Evolutionary conservation across 2,329 filamentous ascomycete genomes (phyloP).

Genomic region (Colletotrichum sp.): DNA sequence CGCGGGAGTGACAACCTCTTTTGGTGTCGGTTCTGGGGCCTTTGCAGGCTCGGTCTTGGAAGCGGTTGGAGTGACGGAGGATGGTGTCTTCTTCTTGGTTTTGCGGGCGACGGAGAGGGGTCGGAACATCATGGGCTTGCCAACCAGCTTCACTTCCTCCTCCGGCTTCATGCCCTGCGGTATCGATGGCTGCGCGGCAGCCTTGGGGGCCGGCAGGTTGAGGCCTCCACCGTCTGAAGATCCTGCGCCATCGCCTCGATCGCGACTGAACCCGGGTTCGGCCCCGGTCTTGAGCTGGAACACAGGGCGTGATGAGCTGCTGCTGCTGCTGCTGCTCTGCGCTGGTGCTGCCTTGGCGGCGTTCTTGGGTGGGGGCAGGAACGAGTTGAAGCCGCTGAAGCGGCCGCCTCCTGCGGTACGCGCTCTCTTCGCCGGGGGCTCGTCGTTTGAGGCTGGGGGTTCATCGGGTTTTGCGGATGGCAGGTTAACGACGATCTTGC

Average conservation of each 20-base stretch:
- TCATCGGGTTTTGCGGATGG: conserved; percentile 53
- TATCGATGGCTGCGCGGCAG: conserved; percentile 50
- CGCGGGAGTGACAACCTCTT: conserved; percentile 21
- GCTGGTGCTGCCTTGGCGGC: conserved; percentile 39
- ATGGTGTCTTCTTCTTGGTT: conserved; percentile 66
- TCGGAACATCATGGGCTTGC: conserved; percentile 86
- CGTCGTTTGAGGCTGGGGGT: conserved; percentile 41
- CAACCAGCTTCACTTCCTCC: conserved; percentile 72
- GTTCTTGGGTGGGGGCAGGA: conserved; percentile 84
- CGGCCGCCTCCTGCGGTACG: conserved; percentile 59
- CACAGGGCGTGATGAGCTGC: conserved; percentile 12
- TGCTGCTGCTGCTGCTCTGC: conserved; percentile 31
- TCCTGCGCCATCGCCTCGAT: conserved; percentile 58
- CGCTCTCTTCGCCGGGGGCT: conserved; percentile 74
- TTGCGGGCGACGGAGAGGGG: conserved; percentile 85
- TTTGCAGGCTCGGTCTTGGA: conserved; percentile 11
- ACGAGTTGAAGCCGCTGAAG: conserved; percentile 84
- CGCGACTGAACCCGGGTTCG: conserved; percentile 79
- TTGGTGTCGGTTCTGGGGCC: not conserved
- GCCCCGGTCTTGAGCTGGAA: conserved; percentile 83
- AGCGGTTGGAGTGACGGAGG: conserved; percentile 21
- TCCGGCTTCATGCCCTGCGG: conserved; percentile 62
- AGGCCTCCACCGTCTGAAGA: conserved; percentile 28
- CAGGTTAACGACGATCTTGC: conserved; percentile 84
- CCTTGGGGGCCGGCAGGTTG: conserved; percentile 46